Evolutionary conservation across 106 monocot species (phyloP).

Genomic region (Dioscorea dumetorum): DNA sequence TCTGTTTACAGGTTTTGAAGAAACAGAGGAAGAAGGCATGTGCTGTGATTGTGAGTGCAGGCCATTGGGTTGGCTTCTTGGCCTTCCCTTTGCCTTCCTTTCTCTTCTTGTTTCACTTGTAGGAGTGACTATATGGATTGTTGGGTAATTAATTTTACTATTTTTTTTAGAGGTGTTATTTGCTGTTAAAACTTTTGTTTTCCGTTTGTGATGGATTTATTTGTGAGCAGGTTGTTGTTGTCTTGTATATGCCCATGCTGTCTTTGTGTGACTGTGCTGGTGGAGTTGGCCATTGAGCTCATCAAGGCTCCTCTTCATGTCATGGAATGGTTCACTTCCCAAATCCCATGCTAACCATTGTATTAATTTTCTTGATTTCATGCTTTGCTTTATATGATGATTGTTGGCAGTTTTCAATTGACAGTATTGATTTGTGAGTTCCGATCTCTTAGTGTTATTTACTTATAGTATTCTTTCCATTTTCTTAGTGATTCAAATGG

Average conservation of each 20-base stretch:
- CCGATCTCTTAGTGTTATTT: too few species aligned
- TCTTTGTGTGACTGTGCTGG: conserved; percentile 82
- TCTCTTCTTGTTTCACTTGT: conserved; percentile 59
- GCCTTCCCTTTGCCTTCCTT: conserved; percentile 94
- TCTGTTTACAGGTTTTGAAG: neutral
- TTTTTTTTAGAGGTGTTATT: neutral
- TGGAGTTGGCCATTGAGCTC: conserved; percentile 90
- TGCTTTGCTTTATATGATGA: too few species aligned
- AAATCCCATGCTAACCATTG: conserved; percentile 41
- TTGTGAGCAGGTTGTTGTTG: conserved; percentile 45
- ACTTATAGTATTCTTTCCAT: too few species aligned
- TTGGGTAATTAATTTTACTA: conserved; percentile 13
- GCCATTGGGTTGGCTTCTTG: conserved; percentile 89
- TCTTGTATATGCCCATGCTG: conserved; percentile 98
- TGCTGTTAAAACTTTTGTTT: neutral
- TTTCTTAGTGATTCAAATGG: too few species aligned
- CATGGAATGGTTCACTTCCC: conserved; percentile 83
- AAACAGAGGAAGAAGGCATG: conserved; percentile 9
- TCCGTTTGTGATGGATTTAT: neutral
- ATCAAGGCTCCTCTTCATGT: conserved; percentile 92
- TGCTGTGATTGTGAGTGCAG: conserved; percentile 67
- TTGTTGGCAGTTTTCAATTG: too few species aligned
- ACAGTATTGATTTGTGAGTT: too few species aligned
- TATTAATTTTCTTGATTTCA: too few species aligned
- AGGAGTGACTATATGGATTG: conserved; percentile 49